A percentile compares a stretch with the other conserved stretches of the same genome.
Conservation (phyloP, 176 grass and related monocot species). For the Aegilops speltoides region DNA sequence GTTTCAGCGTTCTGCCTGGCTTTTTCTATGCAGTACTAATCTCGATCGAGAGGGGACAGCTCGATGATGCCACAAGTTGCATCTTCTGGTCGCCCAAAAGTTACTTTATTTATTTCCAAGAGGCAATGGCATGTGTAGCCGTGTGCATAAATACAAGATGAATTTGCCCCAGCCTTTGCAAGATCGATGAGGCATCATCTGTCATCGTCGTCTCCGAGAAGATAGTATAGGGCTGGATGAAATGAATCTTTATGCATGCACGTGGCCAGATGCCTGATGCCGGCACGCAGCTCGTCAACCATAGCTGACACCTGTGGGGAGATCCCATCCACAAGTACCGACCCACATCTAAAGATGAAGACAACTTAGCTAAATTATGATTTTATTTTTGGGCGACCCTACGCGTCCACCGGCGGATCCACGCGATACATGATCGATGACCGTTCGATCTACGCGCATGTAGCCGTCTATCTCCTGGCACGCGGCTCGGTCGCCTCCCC, state of each 20-base stretch:
- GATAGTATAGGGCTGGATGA: too few relatives aligned
- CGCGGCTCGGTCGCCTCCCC: too few relatives aligned
- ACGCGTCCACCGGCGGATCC: too few relatives aligned
- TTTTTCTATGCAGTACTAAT: neutral
- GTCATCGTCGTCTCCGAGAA: neutral
- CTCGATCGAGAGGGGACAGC: neutral
- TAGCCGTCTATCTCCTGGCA: too few relatives aligned
- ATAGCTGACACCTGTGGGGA: neutral
- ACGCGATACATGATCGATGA: too few relatives aligned
- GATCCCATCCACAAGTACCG: too few relatives aligned
- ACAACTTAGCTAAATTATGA: too few relatives aligned
- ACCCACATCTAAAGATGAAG: too few relatives aligned
- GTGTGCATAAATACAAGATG: neutral
- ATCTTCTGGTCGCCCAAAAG: neutral
- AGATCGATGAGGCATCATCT: neutral
- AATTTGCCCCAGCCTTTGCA: too few relatives aligned
- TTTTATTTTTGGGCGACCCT: too few relatives aligned
- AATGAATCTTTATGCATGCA: neutral
- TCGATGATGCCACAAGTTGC: neutral
- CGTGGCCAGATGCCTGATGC: neutral
- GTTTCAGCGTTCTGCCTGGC: neutral
- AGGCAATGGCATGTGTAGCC: neutral
- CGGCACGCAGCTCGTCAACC: neutral
- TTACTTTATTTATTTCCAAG: neutral
- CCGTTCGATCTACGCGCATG: too few relatives aligned